These are phyloP conservation scores for Saxophila tyrrhenica DNA, from an alignment of 495 filamentous ascomycete genomes.

Conservation along the genomic window DNA sequence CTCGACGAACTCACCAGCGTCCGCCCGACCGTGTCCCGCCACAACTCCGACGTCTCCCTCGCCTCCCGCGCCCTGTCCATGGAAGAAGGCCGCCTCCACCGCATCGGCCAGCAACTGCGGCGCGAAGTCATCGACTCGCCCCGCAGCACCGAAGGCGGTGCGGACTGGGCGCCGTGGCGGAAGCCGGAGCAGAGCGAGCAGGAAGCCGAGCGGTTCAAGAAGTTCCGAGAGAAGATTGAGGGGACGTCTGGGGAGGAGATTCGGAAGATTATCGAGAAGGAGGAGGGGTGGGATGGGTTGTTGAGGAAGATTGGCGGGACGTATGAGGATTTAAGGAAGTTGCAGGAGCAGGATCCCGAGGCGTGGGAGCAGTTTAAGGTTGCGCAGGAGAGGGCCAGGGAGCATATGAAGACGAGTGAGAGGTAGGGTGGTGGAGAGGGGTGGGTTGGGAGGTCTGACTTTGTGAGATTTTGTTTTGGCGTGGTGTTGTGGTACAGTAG, in stretches of 20 bases:
- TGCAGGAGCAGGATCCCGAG: slow-evolving; percentile 23
- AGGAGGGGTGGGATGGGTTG: slow-evolving; percentile 22
- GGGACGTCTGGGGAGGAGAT: slow-evolving; percentile 24
- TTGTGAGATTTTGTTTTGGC: no score
- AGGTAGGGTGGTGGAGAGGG: neutral
- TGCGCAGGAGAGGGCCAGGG: slow-evolving; percentile 15
- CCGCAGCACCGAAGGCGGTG: neutral
- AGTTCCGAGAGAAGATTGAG: slow-evolving; percentile 21
- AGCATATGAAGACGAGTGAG: neutral
- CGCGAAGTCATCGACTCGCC: slow-evolving; percentile 42
- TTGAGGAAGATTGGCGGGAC: slow-evolving; percentile 25
- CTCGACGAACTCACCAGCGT: slow-evolving; percentile 2
- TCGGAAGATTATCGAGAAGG: slow-evolving; percentile 10
- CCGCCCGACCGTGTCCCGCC: slow-evolving; percentile 42
- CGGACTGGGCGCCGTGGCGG: slow-evolving; percentile 7
- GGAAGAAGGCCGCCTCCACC: slow-evolving; percentile 83
- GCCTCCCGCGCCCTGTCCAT: slow-evolving; percentile 66
- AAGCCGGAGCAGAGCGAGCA: neutral
- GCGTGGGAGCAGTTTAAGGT: slow-evolving; percentile 18
- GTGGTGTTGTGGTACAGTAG: no score
- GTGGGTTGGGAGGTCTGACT: no score
- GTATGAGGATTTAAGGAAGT: slow-evolving; percentile 25
- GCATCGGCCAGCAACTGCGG: slow-evolving; percentile 70
- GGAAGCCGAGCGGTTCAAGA: slow-evolving; percentile 13
- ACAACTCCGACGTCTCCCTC: slow-evolving; percentile 68